Conservation (phyloP, 169 alveolate species). For the Eimeria nieschulzi region DNA sequence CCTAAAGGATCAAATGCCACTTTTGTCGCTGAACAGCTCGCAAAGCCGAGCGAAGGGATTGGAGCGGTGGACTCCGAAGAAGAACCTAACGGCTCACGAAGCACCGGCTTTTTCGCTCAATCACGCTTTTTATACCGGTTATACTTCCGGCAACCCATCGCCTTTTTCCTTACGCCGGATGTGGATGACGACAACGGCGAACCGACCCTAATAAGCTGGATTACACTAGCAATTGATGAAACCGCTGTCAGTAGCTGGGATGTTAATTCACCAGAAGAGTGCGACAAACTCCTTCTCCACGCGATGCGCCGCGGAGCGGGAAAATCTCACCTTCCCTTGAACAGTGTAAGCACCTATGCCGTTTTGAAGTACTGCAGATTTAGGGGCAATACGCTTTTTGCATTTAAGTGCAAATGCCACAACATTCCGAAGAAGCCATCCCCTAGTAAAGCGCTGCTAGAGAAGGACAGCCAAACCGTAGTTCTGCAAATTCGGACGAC, state of each 20-base stretch:
- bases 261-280: not conserved
- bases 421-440: too few relatives aligned
- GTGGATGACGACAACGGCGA: not conserved
- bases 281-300: not conserved
- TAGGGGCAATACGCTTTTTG: too few relatives aligned
- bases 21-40: not conserved
- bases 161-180: not conserved
- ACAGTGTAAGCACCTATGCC: too few relatives aligned
- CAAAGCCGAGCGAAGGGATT: not conserved
- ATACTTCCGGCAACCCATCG: not conserved
- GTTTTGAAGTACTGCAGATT: too few relatives aligned
- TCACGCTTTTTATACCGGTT: not conserved
- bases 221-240: not conserved
- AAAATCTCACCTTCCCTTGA: too few relatives aligned
- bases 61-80: not conserved
- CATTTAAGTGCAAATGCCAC: too few relatives aligned
- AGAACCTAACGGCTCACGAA: not conserved
- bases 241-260: not conserved
- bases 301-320: constrained; percentile 5
- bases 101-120: not conserved
- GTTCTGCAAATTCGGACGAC: too few relatives aligned
- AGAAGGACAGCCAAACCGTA: too few relatives aligned
- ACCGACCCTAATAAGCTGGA: not conserved
- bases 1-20: not conserved
- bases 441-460: too few relatives aligned